Evolutionary conservation across 2,329 filamentous ascomycete species (phyloP).

Genomic region (Ilyonectria mors-panacis): DNA sequence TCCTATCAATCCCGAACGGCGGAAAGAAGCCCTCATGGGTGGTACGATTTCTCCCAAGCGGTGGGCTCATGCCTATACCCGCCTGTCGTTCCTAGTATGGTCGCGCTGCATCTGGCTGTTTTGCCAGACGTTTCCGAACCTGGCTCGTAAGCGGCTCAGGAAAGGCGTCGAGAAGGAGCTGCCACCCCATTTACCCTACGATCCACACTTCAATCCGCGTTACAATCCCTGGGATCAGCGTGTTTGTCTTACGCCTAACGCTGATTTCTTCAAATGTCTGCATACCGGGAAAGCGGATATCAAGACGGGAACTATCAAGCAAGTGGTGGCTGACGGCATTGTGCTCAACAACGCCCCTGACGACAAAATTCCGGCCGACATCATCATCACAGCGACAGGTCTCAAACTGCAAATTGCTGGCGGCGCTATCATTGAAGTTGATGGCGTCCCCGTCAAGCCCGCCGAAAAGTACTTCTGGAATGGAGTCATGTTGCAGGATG

Average conservation of each 20-base stretch:
- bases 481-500: conserved; percentile 70
- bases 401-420: conserved; percentile 69
- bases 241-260: conserved; percentile 68
- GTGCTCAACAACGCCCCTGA: conserved; percentile 48
- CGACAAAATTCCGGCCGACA: conserved; percentile 61
- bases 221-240: conserved; percentile 78
- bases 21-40: not conserved
- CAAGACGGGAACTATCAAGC: conserved; percentile 30
- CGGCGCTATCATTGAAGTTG: conserved; percentile 63
- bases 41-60: not conserved
- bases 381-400: conserved; percentile 76
- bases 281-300: conserved; percentile 53
- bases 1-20: conserved; percentile 53
- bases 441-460: conserved; percentile 61
- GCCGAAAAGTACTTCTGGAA: conserved; percentile 68
- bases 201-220: conserved; percentile 67
- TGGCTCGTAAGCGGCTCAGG: conserved; percentile 46
- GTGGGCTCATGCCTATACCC: not conserved
- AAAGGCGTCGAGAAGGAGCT: conserved; percentile 59
- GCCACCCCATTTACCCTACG: conserved; percentile 59
- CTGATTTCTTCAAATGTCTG: conserved; percentile 60
- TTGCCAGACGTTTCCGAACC: not conserved
- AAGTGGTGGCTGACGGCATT: not conserved
- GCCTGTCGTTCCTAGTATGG: not conserved
- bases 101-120: not conserved